Base-by-base conservation (phyloP, 2,329 filamentous ascomycete genomes). In the Daldinia sp. region DNA sequence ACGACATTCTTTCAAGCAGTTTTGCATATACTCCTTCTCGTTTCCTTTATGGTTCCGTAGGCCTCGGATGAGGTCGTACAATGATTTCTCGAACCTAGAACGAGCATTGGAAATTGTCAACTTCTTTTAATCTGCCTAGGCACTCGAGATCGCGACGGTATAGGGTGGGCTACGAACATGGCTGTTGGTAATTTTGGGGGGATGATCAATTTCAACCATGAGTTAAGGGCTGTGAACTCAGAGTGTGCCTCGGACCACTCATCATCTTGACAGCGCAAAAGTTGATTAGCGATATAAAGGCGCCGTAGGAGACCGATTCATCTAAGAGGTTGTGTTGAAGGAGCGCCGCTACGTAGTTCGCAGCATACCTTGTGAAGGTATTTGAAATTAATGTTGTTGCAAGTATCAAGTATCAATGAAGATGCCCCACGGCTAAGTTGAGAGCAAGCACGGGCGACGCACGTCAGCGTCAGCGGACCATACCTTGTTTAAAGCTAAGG, bases 51-150 rank as follows among this genome's bases (percentile, higher is more conserved):
- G 94, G 77, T 94, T 95, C 70, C 95, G 90, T 75, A 99, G 83
- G 73, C 95, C 95, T 79, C 94, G 88, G 73, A 99, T 99, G 83
- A 99, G 94, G 87, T 98, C 94, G 80, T 97, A 97, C 17, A 99
- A 87, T 39, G 95, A 97, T 81, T 99, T 99, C 79, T 99, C 95
- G 81, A 99, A 99, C 95, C 94, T 98, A 67, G 2, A 15, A 48
- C 27, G 34, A 23, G 35, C n/a, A n/a, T n/a, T n/a, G n/a, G n/a
- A n/a, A n/a, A 19, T n/a, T 47, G 64, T 77, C 61, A 77, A 74
- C 66, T 39, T 54, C 49, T 53, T 45, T 27, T 23, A 21, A 27
- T 25, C 29, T 51, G 17, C n/a, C n/a, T n/a, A n/a, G n/a, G n/a
- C n/a, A n/a, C 23, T 29, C 19, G 30, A 17, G 8, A n/a, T 13